phyloP scores from a whole-genome alignment of 257 asterid species.

The Schizonepeta tenuifolia region DNA sequence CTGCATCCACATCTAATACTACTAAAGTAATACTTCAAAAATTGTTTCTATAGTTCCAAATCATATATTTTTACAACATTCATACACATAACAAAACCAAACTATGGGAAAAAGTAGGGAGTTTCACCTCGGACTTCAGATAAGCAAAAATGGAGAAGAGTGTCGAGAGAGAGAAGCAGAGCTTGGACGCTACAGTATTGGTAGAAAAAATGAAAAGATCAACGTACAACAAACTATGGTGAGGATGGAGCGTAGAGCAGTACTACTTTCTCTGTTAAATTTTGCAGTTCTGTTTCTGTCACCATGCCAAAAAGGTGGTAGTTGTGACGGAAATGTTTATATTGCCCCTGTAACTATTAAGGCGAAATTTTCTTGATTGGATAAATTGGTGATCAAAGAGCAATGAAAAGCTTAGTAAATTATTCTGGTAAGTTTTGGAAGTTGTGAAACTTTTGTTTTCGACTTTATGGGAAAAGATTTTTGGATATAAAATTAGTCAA shows the following conservation, averaged over 20 bases:
- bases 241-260: neutral
- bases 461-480: too few species aligned
- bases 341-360: slow-evolving; percentile 16
- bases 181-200: neutral
- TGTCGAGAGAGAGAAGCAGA: neutral
- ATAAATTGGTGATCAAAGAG: neutral
- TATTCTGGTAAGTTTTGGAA: neutral
- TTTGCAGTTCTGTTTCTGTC: slow-evolving; percentile 28
- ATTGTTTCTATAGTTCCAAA: neutral
- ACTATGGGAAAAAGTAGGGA: neutral
- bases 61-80: neutral
- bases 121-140: neutral
- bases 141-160: neutral
- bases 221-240: neutral
- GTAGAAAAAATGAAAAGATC: neutral
- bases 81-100: neutral
- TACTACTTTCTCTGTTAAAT: neutral
- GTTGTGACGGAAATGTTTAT: slow-evolving; percentile 6
- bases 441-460: neutral
- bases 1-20: neutral
- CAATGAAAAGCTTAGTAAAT: neutral
- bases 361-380: neutral
- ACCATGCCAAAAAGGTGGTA: slow-evolving; percentile 7
- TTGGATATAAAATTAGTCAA: too few species aligned
- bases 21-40: neutral